Evolutionary conservation across 2,329 filamentous ascomycete species (phyloP).

Genomic region (Hymenoscyphus repandus): DNA sequence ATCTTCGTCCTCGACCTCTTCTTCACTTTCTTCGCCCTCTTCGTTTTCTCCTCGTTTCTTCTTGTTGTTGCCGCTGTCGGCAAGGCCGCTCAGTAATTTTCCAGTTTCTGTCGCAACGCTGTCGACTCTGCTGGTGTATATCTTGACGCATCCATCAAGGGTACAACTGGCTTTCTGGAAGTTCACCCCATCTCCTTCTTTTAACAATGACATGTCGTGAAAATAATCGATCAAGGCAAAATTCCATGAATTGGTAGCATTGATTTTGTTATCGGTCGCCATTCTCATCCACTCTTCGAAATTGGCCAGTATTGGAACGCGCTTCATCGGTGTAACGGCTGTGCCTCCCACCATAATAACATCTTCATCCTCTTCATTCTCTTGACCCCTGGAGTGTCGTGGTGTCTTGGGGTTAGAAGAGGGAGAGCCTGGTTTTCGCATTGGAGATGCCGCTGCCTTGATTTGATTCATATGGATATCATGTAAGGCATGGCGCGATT

Average conservation of each 20-base stretch:
- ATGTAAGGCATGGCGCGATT: slow-evolving; percentile 81
- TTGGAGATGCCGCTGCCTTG: slow-evolving; percentile 71
- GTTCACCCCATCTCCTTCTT: slow-evolving; percentile 95
- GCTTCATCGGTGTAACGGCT: slow-evolving; percentile 91
- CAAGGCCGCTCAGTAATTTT: slow-evolving; percentile 86
- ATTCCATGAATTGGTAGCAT: slow-evolving; percentile 97
- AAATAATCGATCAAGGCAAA: slow-evolving; percentile 99
- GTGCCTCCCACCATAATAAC: slow-evolving; percentile 63
- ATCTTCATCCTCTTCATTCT: slow-evolving; percentile 48
- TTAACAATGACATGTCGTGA: slow-evolving; percentile 95
- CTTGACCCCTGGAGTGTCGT: slow-evolving; percentile 34
- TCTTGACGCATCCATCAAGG: slow-evolving; percentile 96
- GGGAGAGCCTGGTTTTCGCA: slow-evolving; percentile 55
- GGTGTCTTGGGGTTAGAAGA: slow-evolving; percentile 54
- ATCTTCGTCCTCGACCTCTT: slow-evolving; percentile 54
- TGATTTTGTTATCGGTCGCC: slow-evolving; percentile 99
- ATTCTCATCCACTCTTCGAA: slow-evolving; percentile 99
- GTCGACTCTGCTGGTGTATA: slow-evolving; percentile 97
- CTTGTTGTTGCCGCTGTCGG: slow-evolving; percentile 72
- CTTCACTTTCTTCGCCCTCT: slow-evolving; percentile 60
- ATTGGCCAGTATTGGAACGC: slow-evolving; percentile 90
- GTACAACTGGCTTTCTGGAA: slow-evolving; percentile 99
- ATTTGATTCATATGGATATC: slow-evolving; percentile 91
- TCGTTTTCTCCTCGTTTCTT: slow-evolving; percentile 66
- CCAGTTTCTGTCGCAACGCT: slow-evolving; percentile 97